These are phyloP conservation scores for Phaeosphaeriaceae sp. DNA, from an alignment of 2,329 filamentous ascomycete genomes.

Conservation along the genomic window DNA sequence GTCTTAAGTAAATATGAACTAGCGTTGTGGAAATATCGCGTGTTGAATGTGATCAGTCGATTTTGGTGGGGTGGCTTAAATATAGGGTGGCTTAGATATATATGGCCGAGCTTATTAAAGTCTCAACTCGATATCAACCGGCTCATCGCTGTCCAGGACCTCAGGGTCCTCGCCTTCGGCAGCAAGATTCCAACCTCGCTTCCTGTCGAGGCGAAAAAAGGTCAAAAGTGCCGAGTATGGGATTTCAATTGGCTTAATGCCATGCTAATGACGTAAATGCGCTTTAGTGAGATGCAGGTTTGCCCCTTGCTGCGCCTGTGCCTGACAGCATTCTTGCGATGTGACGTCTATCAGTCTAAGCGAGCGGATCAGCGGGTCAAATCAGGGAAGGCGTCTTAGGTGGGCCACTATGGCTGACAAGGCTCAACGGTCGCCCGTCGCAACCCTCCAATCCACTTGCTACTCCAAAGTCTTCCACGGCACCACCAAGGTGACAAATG, in stretches of 20 bases:
- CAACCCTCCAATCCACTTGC: too few relatives aligned
- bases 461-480: neutral
- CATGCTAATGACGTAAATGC: conserved; percentile 6
- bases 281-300: neutral
- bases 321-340: conserved; percentile 1
- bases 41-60: too few relatives aligned
- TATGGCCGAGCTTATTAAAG: too few relatives aligned
- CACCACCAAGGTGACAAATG: neutral
- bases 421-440: conserved; percentile 2
- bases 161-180: conserved; percentile 1
- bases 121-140: neutral
- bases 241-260: neutral
- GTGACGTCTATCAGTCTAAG: conserved; percentile 6
- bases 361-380: neutral
- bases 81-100: too few relatives aligned
- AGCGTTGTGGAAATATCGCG: too few relatives aligned
- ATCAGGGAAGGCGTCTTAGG: neutral
- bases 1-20: too few relatives aligned
- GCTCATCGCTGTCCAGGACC: neutral
- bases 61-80: too few relatives aligned
- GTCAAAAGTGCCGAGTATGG: neutral
- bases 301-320: too few relatives aligned
- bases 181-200: conserved; percentile 2
- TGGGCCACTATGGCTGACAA: neutral
- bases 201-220: neutral